These are phyloP conservation scores for Stygiomarasmius scandens DNA, from an alignment of 1,284 basidiomycete species.

Conservation along the genomic window DNA sequence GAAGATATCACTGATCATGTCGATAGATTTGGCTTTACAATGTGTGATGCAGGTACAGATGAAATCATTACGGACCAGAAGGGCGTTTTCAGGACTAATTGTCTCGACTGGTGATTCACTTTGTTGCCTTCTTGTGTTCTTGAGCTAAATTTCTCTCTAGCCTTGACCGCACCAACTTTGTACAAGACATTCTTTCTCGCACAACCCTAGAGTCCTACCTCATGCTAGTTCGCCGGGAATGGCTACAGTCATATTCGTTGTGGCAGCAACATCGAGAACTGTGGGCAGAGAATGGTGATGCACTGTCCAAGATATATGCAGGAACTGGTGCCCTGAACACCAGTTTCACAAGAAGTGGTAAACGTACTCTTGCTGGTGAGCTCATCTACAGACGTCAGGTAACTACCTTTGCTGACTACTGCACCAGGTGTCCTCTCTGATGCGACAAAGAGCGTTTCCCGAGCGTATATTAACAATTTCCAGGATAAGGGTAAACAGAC, in stretches of 20 bases:
- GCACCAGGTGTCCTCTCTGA: slow-evolving; percentile 82
- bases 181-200: slow-evolving; percentile 90
- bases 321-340: slow-evolving; percentile 98
- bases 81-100: slow-evolving; percentile 94
- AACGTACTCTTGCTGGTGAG: slow-evolving; percentile 89
- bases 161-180: slow-evolving; percentile 97
- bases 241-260: slow-evolving; percentile 69
- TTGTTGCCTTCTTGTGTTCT: slow-evolving; percentile 13
- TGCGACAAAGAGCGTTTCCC: slow-evolving; percentile 93
- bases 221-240: slow-evolving; percentile 69
- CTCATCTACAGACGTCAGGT: too few relatives aligned
- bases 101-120: slow-evolving; percentile 81
- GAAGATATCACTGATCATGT: slow-evolving; percentile 65
- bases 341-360: slow-evolving; percentile 92
- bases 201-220: slow-evolving; percentile 78
- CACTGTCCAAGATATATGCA: slow-evolving; percentile 90
- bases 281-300: slow-evolving; percentile 97
- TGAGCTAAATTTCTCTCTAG: slow-evolving; percentile 42
- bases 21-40: slow-evolving; percentile 86
- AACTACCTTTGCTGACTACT: slow-evolving; percentile 6
- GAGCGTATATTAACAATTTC: slow-evolving; percentile 98
- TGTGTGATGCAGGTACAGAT: slow-evolving; percentile 67
- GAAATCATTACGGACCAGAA: slow-evolving; percentile 82
- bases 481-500: slow-evolving; percentile 94
- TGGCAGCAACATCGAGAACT: slow-evolving; percentile 91